A percentile compares a stretch with the other conserved stretches of the same genome.
Conservation (phyloP, 2,329 filamentous ascomycete species). For the Dryadomyces quercivorus region DNA sequence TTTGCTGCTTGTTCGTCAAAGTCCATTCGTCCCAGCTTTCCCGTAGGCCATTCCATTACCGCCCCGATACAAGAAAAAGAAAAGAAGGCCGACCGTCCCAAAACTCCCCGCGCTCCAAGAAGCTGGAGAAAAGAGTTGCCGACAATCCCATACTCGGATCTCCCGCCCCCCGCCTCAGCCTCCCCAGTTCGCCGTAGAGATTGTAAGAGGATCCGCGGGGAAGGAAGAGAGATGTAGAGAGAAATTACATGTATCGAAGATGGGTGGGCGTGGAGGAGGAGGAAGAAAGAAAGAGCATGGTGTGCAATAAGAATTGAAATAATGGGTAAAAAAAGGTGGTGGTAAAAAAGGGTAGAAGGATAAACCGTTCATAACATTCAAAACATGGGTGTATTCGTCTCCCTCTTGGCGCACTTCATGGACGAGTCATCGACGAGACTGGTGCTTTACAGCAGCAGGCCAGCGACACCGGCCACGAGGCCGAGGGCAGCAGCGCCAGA, state of each 20-base stretch:
- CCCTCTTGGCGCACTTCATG: background rate
- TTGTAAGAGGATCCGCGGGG: background rate
- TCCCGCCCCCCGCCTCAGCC: too few species aligned
- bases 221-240: background rate
- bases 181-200: background rate
- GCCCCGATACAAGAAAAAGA: too few species aligned
- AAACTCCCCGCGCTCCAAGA: too few species aligned
- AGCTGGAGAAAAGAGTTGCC: too few species aligned
- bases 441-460: slow-evolving; percentile 10
- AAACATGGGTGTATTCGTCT: background rate
- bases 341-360: background rate
- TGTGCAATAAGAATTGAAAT: too few species aligned
- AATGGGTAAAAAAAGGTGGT: background rate
- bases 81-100: too few species aligned
- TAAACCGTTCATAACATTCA: background rate
- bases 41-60: too few species aligned
- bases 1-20: too few species aligned
- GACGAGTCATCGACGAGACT: background rate
- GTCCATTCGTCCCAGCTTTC: too few species aligned
- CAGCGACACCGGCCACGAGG: slow-evolving; percentile 11
- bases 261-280: too few species aligned
- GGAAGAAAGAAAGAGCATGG: too few species aligned
- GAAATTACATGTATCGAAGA: background rate
- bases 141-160: too few species aligned
- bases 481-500: slow-evolving; percentile 9